These are phyloP conservation scores for Ophiostoma fasciatum DNA, from an alignment of 2,329 filamentous ascomycete species.

Conservation along the genomic window DNA sequence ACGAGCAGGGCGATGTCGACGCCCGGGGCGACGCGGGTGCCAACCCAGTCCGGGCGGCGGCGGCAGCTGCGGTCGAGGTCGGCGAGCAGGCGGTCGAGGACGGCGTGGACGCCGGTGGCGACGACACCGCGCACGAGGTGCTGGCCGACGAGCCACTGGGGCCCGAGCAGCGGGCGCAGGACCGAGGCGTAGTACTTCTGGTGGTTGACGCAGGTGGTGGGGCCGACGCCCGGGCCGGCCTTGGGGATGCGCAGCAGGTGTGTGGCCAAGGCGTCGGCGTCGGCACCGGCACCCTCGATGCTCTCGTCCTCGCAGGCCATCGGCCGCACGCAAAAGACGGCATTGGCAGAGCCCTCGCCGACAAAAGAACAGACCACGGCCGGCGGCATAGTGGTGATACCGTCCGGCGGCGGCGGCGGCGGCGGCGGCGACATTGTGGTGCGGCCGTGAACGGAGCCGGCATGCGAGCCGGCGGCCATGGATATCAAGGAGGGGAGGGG, in stretches of 20 bases:
- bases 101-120: slow-evolving; percentile 21
- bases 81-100: slow-evolving; percentile 41
- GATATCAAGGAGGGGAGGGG: too few species aligned
- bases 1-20: slow-evolving; percentile 54
- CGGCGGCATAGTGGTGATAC: slow-evolving; percentile 6
- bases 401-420: slow-evolving; percentile 2
- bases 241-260: slow-evolving; percentile 22
- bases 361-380: slow-evolving; percentile 22
- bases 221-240: slow-evolving; percentile 31
- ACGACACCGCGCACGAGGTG: slow-evolving; percentile 33
- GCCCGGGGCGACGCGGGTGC: slow-evolving; percentile 35
- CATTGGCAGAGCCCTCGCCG: slow-evolving; percentile 63
- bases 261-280: slow-evolving; percentile 3
- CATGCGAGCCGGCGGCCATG: too few species aligned
- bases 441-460: too few species aligned
- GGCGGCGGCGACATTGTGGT: neutral
- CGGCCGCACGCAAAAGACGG: slow-evolving; percentile 37
- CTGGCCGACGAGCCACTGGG: slow-evolving; percentile 38
- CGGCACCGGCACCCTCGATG: too few species aligned
- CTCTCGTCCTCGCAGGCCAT: neutral
- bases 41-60: slow-evolving; percentile 28
- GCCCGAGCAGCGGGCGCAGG: slow-evolving; percentile 40
- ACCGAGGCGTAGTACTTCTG: slow-evolving; percentile 34
- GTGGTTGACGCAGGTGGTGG: slow-evolving; percentile 20
- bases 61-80: slow-evolving; percentile 15